Base-by-base conservation (phyloP, 2,329 filamentous ascomycete species). In the Biscogniauxia marginata region DNA sequence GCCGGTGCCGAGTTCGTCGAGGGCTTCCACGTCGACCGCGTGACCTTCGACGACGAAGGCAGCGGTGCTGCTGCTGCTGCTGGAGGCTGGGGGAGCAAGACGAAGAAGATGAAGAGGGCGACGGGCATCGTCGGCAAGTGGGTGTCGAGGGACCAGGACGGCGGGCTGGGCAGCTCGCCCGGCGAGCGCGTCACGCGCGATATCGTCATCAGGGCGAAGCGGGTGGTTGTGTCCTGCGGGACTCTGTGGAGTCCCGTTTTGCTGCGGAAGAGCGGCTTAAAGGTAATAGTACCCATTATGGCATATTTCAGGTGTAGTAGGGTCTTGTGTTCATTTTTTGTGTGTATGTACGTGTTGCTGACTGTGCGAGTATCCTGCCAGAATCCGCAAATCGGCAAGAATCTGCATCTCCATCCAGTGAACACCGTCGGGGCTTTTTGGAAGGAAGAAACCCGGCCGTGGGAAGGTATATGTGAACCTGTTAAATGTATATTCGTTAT, bases 331-430 rank as follows among this genome's bases (percentile, higher is more conserved):
- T n/a, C n/a, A n/a, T n/a, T n/a, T n/a, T n/a, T n/a, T n/a, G n/a
- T n/a, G n/a, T n/a, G n/a, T n/a, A n/a, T n/a, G n/a, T n/a, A n/a
- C n/a, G 48, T 19, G 22, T 19, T 30, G 18, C 49, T 43, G 7
- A 20, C 8, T 46, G 18, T 23, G 45, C 24, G 57, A 25, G 54
- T 34, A 18, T 19, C 20, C 1, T 21, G 45, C 13, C 66, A 85
- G 77, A 96, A 96, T 69, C 80, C 80, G 3, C 87, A 96, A 55
- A 88, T 97, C 60, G 93, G 93, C 22, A 83, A 81, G 7, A 90
- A 97, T 65, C 82, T 97, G 3, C 80, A 95, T 65, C 73, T 96
- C 0, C 93, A 98, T 67, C 93, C 92, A 1, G 87, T 86, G 67
- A 81, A 79, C 66, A 69, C 79, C 7, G 65, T 86, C 5, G 71